Base-by-base conservation (phyloP, 2,329 filamentous ascomycete genomes). In the Exophiala mesophila region DNA sequence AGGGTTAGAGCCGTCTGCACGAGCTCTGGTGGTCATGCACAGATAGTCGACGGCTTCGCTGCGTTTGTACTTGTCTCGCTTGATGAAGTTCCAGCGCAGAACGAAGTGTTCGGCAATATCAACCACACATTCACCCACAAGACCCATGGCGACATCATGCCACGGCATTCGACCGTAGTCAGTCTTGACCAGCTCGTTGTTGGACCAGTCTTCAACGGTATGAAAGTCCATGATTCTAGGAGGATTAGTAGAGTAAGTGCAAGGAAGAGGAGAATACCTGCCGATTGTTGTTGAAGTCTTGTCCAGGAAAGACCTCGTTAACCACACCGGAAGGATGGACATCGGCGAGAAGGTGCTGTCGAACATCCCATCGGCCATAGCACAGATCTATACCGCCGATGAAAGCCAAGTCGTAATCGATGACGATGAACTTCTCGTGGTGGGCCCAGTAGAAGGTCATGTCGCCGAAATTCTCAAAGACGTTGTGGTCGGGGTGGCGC, bases 391-490 rank as follows among this genome's bases (percentile, higher is more conserved):
- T 72, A 0, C 92, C 92, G 39, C 92, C 92, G 45, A 97, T 90
- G 59, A 97, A 97, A 10, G 88, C 92, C 55, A 90, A 67, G 12
- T 82, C 77, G 59, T 94, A 94, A 66, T 97, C 92, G 39, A 97
- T 85, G 13, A 98, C 85, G 41, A 97, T 85, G 59, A 96, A 94
- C 62, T 98, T 98, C 58, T 98, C 92, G 61, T 98, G 92, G 61
- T 98, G 92, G 0, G 92, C 92, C 80, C 90, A 97, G 68, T 95
- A 96, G 59, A 96, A 88, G 1, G 88, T 96, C 86, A 95, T 94
- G 56, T 97, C 90, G 20, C 85, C 85, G 2, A 84, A 85, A 57
- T 96, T 96, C 57, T 96, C 88, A 37, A 97, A 80, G 2, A 95
- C 77, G 52, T 96, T 96, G 67, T 97, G 90, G 62, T 97, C 90